Base-by-base conservation (phyloP, 2,329 filamentous ascomycete species). In the Elsinoe perseae region DNA sequence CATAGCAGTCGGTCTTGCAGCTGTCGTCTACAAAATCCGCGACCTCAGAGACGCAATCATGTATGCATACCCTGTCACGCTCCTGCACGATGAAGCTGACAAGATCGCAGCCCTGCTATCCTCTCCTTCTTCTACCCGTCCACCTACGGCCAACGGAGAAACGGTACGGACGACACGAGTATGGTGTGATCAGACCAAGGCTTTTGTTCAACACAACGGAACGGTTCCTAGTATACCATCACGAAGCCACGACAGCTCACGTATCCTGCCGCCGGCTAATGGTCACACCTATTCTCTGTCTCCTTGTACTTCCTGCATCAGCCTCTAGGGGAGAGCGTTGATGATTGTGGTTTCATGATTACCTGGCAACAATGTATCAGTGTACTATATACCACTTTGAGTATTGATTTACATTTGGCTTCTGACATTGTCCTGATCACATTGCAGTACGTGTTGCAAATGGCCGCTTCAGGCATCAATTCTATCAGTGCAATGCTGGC, bases 151-250 rank as follows among this genome's bases (percentile, higher is more conserved):
- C 38, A 52, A 25, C 16, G 53, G 16, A 54, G 52, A 32, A 56
- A 44, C 18, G 53, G 40, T 16, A 56, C 48, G 30, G 48, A 56
- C 53, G 53, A 56, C 30, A 56, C 53, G 40, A 56, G 53, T 34
- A 56, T 56, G 53, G 53, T 56, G 40, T 56, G 42, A 56, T 27
- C 25, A 36, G 52, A 34, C 23, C 28, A 14, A 36, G 12, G 18
- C 10, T 14, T 38, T n/a, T 42, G 32, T 34, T 42, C 52, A 50
- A 50, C 44, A 50, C 44, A 32, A 50, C 28, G 44, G 32, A 21
- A 44, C 30, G 53, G 53, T 56, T 56, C 53, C 53, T 38, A 56
- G 53, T 56, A 56, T 56, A 3, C 32, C 48, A 36, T 23, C n/a
- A 23, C 25, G 48, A 27, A 14, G 20, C 40, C 20, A 44, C 40